Evolutionary conservation across 495 filamentous ascomycete species (phyloP).

Genomic region (Aspergillus kassunensis): DNA sequence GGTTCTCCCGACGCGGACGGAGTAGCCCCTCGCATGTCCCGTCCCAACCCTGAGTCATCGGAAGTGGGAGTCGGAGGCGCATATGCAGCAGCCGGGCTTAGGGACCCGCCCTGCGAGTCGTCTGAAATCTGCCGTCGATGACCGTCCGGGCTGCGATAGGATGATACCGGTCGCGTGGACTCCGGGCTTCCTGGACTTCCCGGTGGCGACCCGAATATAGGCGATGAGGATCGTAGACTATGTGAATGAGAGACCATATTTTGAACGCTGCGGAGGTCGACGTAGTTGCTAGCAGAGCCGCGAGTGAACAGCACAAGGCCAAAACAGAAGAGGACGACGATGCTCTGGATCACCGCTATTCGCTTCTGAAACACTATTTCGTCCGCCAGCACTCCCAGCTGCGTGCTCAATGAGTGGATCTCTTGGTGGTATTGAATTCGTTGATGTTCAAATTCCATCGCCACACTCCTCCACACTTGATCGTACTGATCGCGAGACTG

Average conservation of each 20-base stretch:
- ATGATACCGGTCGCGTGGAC: conserved; percentile 39
- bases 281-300: conserved; percentile 40
- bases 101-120: conserved; percentile 30
- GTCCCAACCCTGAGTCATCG: conserved; percentile 21
- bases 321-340: conserved; percentile 83
- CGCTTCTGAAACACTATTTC: conserved; percentile 95
- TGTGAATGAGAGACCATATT: conserved; percentile 53
- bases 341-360: conserved; percentile 82
- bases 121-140: conserved; percentile 43
- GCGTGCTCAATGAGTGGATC: conserved; percentile 72
- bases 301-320: conserved; percentile 78
- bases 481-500: conserved; percentile 84
- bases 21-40: conserved; percentile 10
- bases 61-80: conserved; percentile 48
- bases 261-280: conserved; percentile 55
- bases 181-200: conserved; percentile 47
- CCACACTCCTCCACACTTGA: conserved; percentile 91
- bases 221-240: conserved; percentile 38
- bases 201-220: conserved; percentile 40
- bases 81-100: conserved; percentile 41
- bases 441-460: conserved; percentile 85
- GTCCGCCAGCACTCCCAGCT: conserved; percentile 82
- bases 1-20: conserved; percentile 17
- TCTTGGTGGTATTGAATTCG: conserved; percentile 76
- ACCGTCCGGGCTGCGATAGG: conserved; percentile 26